Conservation (phyloP, 2,329 filamentous ascomycete genomes). For the Cyanodermella asteris region DNA sequence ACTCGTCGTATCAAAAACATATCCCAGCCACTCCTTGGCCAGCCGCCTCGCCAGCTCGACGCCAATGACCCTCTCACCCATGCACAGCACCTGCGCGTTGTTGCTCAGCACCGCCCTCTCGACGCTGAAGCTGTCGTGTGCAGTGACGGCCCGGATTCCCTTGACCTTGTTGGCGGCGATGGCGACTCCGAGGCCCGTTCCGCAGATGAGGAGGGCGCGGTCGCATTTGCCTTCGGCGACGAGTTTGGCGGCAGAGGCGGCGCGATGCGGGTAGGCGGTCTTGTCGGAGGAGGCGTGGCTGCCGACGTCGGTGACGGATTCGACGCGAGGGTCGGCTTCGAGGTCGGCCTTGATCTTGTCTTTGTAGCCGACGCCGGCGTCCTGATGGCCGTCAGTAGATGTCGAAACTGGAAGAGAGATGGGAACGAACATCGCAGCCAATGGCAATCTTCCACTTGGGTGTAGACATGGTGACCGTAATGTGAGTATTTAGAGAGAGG, state of each 20-base stretch:
- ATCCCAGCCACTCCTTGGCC: conserved; percentile 65
- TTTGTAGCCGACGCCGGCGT: conserved; percentile 62
- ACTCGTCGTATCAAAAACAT: conserved; percentile 50
- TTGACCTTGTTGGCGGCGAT: conserved; percentile 78
- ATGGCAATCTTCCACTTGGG: too few species aligned
- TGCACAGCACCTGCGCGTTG: conserved; percentile 68
- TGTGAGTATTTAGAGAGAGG: too few species aligned
- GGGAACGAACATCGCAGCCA: too few species aligned
- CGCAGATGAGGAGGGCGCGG: conserved; percentile 63
- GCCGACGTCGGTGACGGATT: conserved; percentile 51
- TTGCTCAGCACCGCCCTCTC: conserved; percentile 65
- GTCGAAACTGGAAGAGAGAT: too few species aligned
- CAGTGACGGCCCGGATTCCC: conserved; percentile 68
- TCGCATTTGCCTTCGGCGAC: conserved; percentile 35
- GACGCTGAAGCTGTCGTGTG: conserved; percentile 68
- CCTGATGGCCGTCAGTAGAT: conserved; percentile 43
- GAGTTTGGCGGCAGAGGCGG: conserved; percentile 44
- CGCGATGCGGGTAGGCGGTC: conserved; percentile 62
- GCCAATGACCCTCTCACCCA: conserved; percentile 67
- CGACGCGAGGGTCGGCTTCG: conserved; percentile 42
- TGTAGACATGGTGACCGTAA: too few species aligned
- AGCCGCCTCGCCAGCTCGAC: conserved; percentile 58
- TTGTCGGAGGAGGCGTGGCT: conserved; percentile 45
- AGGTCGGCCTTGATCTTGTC: conserved; percentile 54
- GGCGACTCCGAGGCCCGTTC: conserved; percentile 68